phyloP scores from a whole-genome alignment of 2,329 filamentous ascomycete species.

The Aspergillus pseudoglaucus region DNA sequence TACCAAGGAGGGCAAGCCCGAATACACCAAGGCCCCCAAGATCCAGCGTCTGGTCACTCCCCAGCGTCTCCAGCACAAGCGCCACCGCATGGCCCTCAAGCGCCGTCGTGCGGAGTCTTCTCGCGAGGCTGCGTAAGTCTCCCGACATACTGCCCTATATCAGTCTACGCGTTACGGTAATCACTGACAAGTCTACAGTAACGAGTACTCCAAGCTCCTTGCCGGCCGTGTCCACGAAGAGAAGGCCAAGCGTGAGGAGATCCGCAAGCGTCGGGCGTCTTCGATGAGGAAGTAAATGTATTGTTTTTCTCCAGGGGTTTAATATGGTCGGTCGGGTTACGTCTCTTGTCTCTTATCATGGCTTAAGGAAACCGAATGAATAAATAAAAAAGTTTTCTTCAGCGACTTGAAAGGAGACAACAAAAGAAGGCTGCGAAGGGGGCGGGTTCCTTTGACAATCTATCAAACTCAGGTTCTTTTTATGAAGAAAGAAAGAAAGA shows the following conservation, averaged over 20 bases:
- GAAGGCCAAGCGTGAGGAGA: slow-evolving; percentile 87
- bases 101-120: slow-evolving; percentile 92
- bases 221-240: slow-evolving; percentile 96
- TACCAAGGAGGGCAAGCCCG: slow-evolving; percentile 89
- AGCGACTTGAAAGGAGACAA: slow-evolving; percentile 5
- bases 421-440: not conserved
- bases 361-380: slow-evolving; percentile 11
- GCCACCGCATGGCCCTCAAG: slow-evolving; percentile 96
- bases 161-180: not conserved
- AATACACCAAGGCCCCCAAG: slow-evolving; percentile 99
- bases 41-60: slow-evolving; percentile 99
- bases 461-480: not conserved
- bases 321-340: slow-evolving; percentile 28
- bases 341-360: slow-evolving; percentile 19
- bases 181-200: slow-evolving; percentile 49
- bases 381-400: slow-evolving; percentile 16
- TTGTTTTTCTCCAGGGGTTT: slow-evolving; percentile 27
- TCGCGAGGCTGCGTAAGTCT: slow-evolving; percentile 96
- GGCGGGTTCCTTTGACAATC: no score
- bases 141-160: not conserved
- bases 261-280: slow-evolving; percentile 93
- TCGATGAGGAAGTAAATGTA: slow-evolving; percentile 78
- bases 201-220: slow-evolving; percentile 92
- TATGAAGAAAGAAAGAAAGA: slow-evolving; percentile 6
- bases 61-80: slow-evolving; percentile 99